A percentile compares a stretch with the other conserved stretches of the same genome.
Evolutionary conservation across 176 grass and related monocot genomes (phyloP).

Genomic region (Phragmites australis): DNA sequence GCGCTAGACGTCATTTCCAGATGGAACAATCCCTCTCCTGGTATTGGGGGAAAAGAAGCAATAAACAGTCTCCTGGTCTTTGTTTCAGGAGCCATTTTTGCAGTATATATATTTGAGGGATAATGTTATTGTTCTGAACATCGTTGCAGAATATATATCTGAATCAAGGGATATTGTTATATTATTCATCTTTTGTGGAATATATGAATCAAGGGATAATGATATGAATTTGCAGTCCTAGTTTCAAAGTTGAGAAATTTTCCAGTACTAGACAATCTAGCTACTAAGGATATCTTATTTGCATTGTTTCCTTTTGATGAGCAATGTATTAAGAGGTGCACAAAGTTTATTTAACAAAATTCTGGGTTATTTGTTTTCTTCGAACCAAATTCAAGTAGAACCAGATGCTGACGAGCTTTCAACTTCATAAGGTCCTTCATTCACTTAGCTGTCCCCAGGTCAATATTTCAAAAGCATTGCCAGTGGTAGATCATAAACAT

Average conservation of each 20-base stretch:
- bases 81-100: constrained; percentile 20
- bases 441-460: background rate
- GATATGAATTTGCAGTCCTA: background rate
- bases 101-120: constrained; percentile 32
- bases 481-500: no score
- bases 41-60: background rate
- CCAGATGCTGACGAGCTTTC: background rate
- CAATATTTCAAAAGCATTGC: background rate
- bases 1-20: constrained; percentile 22
- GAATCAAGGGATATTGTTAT: background rate
- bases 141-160: constrained; percentile 25
- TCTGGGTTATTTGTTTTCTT: background rate
- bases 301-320: background rate
- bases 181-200: background rate
- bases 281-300: background rate
- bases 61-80: constrained; percentile 20
- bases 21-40: background rate
- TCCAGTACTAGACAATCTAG: background rate
- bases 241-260: background rate
- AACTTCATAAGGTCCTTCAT: background rate
- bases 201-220: background rate
- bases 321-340: background rate
- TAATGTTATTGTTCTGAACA: background rate
- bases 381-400: background rate
- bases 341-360: background rate